Conservation (phyloP, 2,329 filamentous ascomycete genomes). For the Apiospora koreana region DNA sequence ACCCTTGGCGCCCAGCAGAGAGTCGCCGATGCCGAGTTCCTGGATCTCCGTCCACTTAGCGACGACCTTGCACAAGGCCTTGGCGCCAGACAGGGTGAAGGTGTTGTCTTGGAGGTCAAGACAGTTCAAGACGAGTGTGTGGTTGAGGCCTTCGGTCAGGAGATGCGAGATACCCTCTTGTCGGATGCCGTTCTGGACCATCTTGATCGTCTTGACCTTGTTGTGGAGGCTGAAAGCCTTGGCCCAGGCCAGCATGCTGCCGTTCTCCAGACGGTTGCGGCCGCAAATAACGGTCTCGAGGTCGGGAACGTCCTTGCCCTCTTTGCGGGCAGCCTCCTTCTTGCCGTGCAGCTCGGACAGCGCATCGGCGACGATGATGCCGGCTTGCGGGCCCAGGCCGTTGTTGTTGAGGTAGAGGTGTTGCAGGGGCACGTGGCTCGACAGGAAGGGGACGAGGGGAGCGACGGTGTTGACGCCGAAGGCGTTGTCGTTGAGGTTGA, state of each 20-base stretch:
- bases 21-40: conserved; percentile 89
- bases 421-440: conserved; percentile 83
- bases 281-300: conserved; percentile 98
- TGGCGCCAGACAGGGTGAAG: conserved; percentile 80
- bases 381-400: conserved; percentile 88
- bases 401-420: conserved; percentile 99
- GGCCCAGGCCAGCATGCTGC: conserved; percentile 95
- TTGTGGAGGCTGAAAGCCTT: conserved; percentile 81
- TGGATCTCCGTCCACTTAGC: conserved; percentile 72
- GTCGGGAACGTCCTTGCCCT: conserved; percentile 72
- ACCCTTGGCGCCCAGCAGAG: conserved; percentile 77
- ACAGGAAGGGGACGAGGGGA: conserved; percentile 88
- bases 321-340: conserved; percentile 76
- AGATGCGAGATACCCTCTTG: conserved; percentile 88
- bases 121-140: conserved; percentile 68
- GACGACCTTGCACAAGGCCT: conserved; percentile 74
- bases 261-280: conserved; percentile 92
- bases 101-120: conserved; percentile 98
- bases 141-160: conserved; percentile 74
- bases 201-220: conserved; percentile 83
- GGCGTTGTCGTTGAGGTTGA: conserved; percentile 97
- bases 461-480: conserved; percentile 95
- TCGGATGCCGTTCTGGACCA: conserved; percentile 97
- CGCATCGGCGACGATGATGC: conserved; percentile 85
- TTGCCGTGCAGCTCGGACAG: conserved; percentile 79